Conservation (phyloP, 2,329 filamentous ascomycete species). For the Calonectria henricotiae region DNA sequence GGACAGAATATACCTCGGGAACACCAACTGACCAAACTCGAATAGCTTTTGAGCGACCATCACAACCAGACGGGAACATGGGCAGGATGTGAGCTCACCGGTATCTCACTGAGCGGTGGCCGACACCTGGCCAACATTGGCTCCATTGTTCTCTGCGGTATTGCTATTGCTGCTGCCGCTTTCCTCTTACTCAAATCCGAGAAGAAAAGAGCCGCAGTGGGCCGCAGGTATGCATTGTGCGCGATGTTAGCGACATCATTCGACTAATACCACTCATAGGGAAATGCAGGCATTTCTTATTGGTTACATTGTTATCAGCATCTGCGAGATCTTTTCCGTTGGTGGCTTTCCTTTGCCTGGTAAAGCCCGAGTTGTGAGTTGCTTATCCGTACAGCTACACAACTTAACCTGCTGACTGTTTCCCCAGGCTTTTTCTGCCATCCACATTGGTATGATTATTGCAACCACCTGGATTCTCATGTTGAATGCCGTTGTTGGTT, state of each 20-base stretch:
- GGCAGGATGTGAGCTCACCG: constrained; percentile 82
- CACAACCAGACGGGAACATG: constrained; percentile 74
- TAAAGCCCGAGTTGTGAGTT: constrained; percentile 80
- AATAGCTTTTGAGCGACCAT: constrained; percentile 69
- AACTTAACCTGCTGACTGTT: constrained; percentile 43
- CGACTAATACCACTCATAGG: constrained; percentile 64
- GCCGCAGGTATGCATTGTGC: constrained; percentile 79
- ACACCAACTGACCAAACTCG: constrained; percentile 44
- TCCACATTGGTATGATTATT: constrained; percentile 91
- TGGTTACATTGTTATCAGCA: constrained; percentile 88
- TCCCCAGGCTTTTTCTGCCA: constrained; percentile 84
- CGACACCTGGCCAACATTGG: constrained; percentile 87
- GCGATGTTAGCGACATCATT: background rate
- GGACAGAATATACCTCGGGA: constrained; percentile 5
- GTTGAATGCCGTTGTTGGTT: constrained; percentile 93
- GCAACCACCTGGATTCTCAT: constrained; percentile 93
- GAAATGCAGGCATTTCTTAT: constrained; percentile 97
- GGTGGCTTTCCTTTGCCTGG: constrained; percentile 86
- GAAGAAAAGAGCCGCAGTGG: constrained; percentile 93
- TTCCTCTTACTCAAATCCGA: constrained; percentile 87
- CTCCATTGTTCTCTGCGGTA: constrained; percentile 86
- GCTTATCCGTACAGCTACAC: background rate
- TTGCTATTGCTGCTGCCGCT: constrained; percentile 80
- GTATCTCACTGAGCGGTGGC: constrained; percentile 79
- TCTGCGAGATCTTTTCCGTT: constrained; percentile 97